phyloP scores from a whole-genome alignment of 225 moss, liverwort and hornwort genomes.

The Bryoerythrophyllum caledonicum region DNA sequence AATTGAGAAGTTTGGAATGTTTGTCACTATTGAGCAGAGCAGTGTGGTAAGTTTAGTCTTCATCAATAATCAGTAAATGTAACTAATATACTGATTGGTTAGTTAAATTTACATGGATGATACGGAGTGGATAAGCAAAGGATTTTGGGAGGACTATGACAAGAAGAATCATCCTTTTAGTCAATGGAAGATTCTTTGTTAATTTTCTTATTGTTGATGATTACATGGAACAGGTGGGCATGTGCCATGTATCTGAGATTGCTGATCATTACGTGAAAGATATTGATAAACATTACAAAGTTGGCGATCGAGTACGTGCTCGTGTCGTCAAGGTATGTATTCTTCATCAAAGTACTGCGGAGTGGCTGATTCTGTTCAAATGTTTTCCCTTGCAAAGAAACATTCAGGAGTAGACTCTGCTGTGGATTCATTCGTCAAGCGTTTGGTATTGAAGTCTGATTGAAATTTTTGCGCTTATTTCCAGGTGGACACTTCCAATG shows the following conservation, averaged over 20 bases:
- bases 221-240: conserved; percentile 62
- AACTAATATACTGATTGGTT: neutral
- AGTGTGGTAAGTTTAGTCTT: conserved; percentile 57
- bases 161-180: neutral
- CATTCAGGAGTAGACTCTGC: conserved; percentile 5
- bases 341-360: neutral
- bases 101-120: neutral
- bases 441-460: neutral
- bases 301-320: conserved; percentile 73
- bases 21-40: conserved; percentile 67
- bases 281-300: conserved; percentile 57
- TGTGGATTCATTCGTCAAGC: conserved; percentile 5
- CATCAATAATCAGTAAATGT: neutral
- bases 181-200: neutral
- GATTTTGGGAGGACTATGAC: conserved; percentile 6
- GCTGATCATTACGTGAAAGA: conserved; percentile 55
- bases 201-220: conserved; percentile 7
- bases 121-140: neutral
- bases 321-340: conserved; percentile 76
- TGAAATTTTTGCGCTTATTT: conserved; percentile 14
- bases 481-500: conserved; percentile 45
- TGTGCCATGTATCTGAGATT: conserved; percentile 95
- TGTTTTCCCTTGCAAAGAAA: neutral
- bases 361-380: neutral
- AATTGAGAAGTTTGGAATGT: conserved; percentile 78